Evolutionary conservation across 2,329 filamentous ascomycete species (phyloP).

Genomic region (Botrytis paeoniae): DNA sequence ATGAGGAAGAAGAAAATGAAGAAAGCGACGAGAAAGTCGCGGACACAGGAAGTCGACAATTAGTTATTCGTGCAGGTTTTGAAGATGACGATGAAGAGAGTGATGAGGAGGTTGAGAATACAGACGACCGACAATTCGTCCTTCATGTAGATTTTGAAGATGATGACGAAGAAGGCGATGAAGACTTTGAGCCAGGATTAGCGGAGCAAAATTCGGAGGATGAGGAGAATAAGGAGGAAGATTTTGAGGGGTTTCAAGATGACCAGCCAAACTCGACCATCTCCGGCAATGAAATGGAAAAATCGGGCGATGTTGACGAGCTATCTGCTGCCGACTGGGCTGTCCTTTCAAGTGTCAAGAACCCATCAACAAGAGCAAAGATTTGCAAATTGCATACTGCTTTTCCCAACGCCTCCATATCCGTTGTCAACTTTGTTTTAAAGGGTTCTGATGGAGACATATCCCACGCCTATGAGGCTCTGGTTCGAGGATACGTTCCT

Average conservation of each 20-base stretch:
- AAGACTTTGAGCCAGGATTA: slow-evolving; percentile 34
- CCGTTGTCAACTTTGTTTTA: slow-evolving; percentile 35
- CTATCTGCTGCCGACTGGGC: slow-evolving; percentile 12
- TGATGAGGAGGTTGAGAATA: slow-evolving; percentile 33
- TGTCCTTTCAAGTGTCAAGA: slow-evolving; percentile 25
- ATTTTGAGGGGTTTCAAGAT: slow-evolving; percentile 11
- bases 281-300: neutral
- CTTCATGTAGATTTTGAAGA: slow-evolving; percentile 29
- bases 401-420: slow-evolving; percentile 35
- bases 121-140: slow-evolving; percentile 26
- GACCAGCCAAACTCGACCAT: neutral
- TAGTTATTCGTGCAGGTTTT: slow-evolving; percentile 37
- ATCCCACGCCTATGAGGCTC: slow-evolving; percentile 34
- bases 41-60: slow-evolving; percentile 26
- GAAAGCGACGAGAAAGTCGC: slow-evolving; percentile 38
- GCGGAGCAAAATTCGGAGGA: slow-evolving; percentile 21
- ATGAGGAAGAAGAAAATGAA: slow-evolving; percentile 24
- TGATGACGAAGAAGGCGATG: slow-evolving; percentile 22
- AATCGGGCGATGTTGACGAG: slow-evolving; percentile 17
- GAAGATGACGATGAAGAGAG: slow-evolving; percentile 39
- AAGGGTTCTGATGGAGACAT: slow-evolving; percentile 33
- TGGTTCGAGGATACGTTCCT: slow-evolving; percentile 33
- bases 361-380: slow-evolving; percentile 26
- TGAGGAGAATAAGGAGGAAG: slow-evolving; percentile 9
- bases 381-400: slow-evolving; percentile 35